phyloP scores from a whole-genome alignment of 1,139 yeast genomes.

The Hyphopichia khmerensis region DNA sequence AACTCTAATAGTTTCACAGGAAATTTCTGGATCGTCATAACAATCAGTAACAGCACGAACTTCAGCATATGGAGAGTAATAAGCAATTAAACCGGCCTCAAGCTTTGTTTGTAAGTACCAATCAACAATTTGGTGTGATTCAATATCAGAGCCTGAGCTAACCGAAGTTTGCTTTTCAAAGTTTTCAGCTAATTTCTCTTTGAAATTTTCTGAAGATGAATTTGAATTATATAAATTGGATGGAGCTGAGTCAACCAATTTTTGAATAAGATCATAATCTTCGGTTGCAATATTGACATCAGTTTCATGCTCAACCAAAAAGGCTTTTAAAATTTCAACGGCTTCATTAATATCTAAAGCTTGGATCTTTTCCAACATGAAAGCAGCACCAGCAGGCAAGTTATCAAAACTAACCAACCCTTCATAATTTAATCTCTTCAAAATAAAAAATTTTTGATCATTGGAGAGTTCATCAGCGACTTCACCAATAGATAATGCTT shows the following conservation, averaged over 20 bases:
- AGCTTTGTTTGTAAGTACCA: slow-evolving; percentile 32
- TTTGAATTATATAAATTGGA: background rate
- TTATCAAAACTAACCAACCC: slow-evolving; percentile 25
- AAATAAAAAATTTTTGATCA: slow-evolving; percentile 26
- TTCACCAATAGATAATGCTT: slow-evolving; percentile 22
- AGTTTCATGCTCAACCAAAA: slow-evolving; percentile 16
- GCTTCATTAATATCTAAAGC: slow-evolving; percentile 20
- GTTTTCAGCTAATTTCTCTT: background rate
- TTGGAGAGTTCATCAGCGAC: slow-evolving; percentile 24
- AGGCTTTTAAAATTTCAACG: slow-evolving; percentile 16
- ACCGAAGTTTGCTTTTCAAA: background rate
- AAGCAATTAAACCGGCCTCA: slow-evolving; percentile 48
- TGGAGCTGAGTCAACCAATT: slow-evolving; percentile 11
- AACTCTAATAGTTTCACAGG: slow-evolving; percentile 56
- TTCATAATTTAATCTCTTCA: slow-evolving; percentile 26
- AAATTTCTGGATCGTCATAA: slow-evolving; percentile 46
- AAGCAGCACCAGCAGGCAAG: slow-evolving; percentile 24
- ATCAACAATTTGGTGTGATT: slow-evolving; percentile 8
- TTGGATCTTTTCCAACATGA: slow-evolving; percentile 31
- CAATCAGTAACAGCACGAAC: slow-evolving; percentile 59
- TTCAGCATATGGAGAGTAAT: slow-evolving; percentile 63
- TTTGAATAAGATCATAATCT: slow-evolving; percentile 14
- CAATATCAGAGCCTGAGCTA: background rate
- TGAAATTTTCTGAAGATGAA: background rate
- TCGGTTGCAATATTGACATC: slow-evolving; percentile 20